Evolutionary conservation across 2,329 filamentous ascomycete species (phyloP).

Genomic region (Albophoma yamanashiensis): DNA sequence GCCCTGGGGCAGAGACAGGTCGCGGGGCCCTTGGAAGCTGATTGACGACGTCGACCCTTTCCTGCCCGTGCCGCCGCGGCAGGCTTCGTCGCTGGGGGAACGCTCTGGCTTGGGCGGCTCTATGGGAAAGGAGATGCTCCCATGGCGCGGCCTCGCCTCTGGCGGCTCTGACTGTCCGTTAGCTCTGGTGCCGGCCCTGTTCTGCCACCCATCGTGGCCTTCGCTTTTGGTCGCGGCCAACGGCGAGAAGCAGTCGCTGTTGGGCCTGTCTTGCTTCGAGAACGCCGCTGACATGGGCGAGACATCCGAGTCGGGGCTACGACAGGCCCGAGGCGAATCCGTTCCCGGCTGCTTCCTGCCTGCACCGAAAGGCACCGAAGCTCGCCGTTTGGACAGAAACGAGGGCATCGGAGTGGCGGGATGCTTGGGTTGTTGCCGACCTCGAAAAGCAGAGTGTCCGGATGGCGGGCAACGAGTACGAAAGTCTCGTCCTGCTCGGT

Average conservation of each 20-base stretch:
- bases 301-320: constrained; percentile 30
- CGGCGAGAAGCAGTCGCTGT: constrained; percentile 15
- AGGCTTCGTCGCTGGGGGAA: constrained; percentile 3
- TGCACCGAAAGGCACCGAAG: neutral
- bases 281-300: constrained; percentile 26
- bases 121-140: constrained; percentile 22
- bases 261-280: constrained; percentile 8
- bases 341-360: constrained; percentile 3
- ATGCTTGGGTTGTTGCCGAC: neutral
- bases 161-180: constrained; percentile 17
- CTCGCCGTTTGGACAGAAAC: neutral
- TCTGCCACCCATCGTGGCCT: neutral
- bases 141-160: constrained; percentile 19
- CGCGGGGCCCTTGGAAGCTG: constrained; percentile 30
- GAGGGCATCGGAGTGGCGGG: neutral
- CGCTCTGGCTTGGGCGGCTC: constrained; percentile 18
- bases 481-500: neutral
- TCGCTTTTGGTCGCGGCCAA: constrained; percentile 6
- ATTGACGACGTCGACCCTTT: constrained; percentile 36
- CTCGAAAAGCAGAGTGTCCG: neutral
- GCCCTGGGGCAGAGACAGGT: constrained; percentile 37
- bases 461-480: neutral
- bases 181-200: constrained; percentile 9
- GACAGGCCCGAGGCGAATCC: constrained; percentile 10
- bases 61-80: neutral